Base-by-base conservation (phyloP, 257 asterid species). In the Solanum sejunctum region DNA sequence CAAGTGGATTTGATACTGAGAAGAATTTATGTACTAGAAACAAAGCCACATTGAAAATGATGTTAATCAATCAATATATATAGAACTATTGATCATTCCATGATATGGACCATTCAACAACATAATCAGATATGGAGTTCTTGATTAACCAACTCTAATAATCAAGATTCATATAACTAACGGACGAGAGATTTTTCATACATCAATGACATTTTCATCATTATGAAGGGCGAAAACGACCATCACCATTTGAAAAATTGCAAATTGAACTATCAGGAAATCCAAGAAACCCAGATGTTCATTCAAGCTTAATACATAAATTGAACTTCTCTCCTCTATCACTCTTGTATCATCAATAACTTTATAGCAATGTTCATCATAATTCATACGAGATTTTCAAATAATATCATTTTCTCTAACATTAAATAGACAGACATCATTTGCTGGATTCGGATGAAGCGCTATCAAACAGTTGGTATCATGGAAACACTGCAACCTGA, bases 211-310 rank as follows among this genome's bases (percentile, higher is more conserved):
- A n/a, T n/a, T 91, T 82, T 95, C 97, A 47, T 94, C 97, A 56
- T 94, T 92, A 61, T 94, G 98, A 56, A 95, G 80, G 1, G 97
- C 97, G 49, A 95, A 95, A 13, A 95, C 94, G 87, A 82, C 94
- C 97, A 0, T 28, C 36, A 32, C 28, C 28, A 26, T 26, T 26
- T 26, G 28, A 26, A 26, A 26, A 26, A 26, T 26, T 2, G 1
- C 2, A 26, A 26, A 26, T 26, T 26, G 28, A 2, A 26, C 28
- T 0, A 26, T 32, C 36, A 96, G 92, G 87, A 93, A 84, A 85
- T 94, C 98, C 94, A 95, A 90, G 52, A 94, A 95, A 81, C 98
- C 98, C n/a, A 94, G 85, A 87, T 93, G 95, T 85, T 93, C 95
- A 2, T 89, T 91, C 86, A 91, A 96, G 28, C 92, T 92, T 87